phyloP scores from a whole-genome alignment of 352 stramenopile genomes.

The Pythium sukuiense region DNA sequence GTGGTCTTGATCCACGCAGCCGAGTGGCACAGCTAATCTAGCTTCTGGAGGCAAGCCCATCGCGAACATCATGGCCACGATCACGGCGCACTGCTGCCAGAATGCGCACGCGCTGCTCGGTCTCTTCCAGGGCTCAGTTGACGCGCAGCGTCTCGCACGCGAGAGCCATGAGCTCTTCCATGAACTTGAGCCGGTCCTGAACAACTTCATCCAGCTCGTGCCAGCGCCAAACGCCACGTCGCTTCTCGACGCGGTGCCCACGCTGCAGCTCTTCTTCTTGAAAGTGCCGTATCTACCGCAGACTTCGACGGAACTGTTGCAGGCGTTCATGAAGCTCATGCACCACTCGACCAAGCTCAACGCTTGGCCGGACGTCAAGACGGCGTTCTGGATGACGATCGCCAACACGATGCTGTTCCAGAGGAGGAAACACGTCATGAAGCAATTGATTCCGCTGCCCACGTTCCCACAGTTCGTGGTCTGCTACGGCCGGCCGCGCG shows the following conservation, averaged over 20 bases:
- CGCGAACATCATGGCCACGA: neutral
- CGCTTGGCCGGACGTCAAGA: neutral
- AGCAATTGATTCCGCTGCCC: neutral
- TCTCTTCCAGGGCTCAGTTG: neutral
- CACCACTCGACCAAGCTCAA: constrained; percentile 2
- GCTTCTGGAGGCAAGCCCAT: no score
- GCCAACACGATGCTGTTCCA: neutral
- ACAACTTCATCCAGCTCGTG: neutral
- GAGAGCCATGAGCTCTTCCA: constrained; percentile 6
- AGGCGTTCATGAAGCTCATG: neutral
- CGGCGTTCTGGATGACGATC: neutral
- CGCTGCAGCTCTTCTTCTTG: neutral
- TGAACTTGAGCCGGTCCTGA: neutral
- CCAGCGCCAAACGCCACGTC: neutral
- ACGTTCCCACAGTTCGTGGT: constrained; percentile 1
- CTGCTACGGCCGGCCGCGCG: neutral
- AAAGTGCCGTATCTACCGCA: neutral
- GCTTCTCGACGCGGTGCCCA: neutral
- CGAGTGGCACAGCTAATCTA: no score
- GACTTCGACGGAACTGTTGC: neutral
- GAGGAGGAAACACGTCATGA: neutral
- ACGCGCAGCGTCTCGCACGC: neutral
- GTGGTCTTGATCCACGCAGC: no score
- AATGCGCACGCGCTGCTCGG: neutral
- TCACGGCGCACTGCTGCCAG: neutral